Evolutionary conservation across 305 asterid genomes (phyloP), one percentile per base, ranked within the genome.

Genomic region (Lippia alba): DNA sequence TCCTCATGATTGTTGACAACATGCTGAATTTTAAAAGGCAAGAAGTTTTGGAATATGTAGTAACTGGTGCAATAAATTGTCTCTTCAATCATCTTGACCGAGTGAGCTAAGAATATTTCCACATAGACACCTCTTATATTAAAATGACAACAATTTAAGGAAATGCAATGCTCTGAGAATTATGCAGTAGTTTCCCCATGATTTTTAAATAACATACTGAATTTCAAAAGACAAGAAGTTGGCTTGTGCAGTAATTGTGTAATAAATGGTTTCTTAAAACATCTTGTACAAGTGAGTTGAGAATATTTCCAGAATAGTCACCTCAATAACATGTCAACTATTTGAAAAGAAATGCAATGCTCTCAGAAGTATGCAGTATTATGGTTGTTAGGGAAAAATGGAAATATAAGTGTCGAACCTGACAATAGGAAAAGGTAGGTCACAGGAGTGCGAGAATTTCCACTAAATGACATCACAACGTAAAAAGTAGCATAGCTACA

Each of bases 51-150:
- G 56, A 41, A 24, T n/a, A 48, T 49, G 20, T 30, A 16, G 36
- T 34, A 64, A 53, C 24, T 60, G 69, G 73, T 41, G 66, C 58
- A 65, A 64, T 32, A 63, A 6, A 44, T 73, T 50, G 12, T 56
- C 44, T 48, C 72, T 56, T 44, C 48, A 51, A 44, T 53, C 67
- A 48, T 69, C 57, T 34, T 60, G 56, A 65, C 39, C 64, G 16
- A 48, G 50, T 62, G 36, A 55, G 12, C n/a, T 46, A 34, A 65
- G 19, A 30, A 34, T 33, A 69, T 73, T 55, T n/a, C 36, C 32
- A 33, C 8, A 39, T 46, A 56, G 41, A 2, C 18, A 39, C 64
- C 61, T 24, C 46, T 30, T 3, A 14, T 15, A 11, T 32, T 24
- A 46, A 24, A 18, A 12, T 7, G 49, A 1, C 53, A 61, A 61